phyloP scores from a whole-genome alignment of 2,329 filamentous ascomycete species.

The Fusarium buxicola region DNA sequence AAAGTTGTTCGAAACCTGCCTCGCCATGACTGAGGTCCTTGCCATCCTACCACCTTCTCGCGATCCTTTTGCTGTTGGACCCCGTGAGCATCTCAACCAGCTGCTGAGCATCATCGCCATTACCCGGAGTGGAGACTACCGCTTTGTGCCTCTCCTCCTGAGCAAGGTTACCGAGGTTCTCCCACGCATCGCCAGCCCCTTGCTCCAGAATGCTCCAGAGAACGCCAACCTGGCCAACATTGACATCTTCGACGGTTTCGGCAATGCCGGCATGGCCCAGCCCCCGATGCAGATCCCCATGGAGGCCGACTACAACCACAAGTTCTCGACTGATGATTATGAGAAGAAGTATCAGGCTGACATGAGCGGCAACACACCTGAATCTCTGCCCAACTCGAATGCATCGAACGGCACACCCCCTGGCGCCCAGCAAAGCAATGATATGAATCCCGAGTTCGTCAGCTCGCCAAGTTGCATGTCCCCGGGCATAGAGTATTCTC shows the following conservation, averaged over 20 bases:
- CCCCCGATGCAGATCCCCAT: slow-evolving; percentile 59
- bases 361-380: slow-evolving; percentile 51
- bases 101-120: slow-evolving; percentile 75
- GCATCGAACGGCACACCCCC: slow-evolving; percentile 47
- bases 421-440: slow-evolving; percentile 43
- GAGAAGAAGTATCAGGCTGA: slow-evolving; percentile 54
- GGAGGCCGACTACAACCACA: slow-evolving; percentile 61
- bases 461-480: slow-evolving; percentile 67
- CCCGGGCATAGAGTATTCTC: slow-evolving; percentile 62
- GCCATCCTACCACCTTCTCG: slow-evolving; percentile 70
- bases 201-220: slow-evolving; percentile 70
- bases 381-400: slow-evolving; percentile 49
- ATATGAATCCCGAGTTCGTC: slow-evolving; percentile 63
- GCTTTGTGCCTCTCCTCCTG: slow-evolving; percentile 81
- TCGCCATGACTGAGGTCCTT: slow-evolving; percentile 79
- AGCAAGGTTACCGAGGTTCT: slow-evolving; percentile 80
- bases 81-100: slow-evolving; percentile 78
- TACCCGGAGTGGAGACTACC: slow-evolving; percentile 79
- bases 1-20: slow-evolving; percentile 82
- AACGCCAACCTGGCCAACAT: slow-evolving; percentile 63
- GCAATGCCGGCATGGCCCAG: slow-evolving; percentile 70
- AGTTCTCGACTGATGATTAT: slow-evolving; percentile 58
- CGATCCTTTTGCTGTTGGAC: slow-evolving; percentile 72
- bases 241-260: slow-evolving; percentile 75
- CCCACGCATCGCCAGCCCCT: slow-evolving; percentile 70